phyloP scores from a whole-genome alignment of 2,329 filamentous ascomycete species.

The Fragosphaeria purpurea region DNA sequence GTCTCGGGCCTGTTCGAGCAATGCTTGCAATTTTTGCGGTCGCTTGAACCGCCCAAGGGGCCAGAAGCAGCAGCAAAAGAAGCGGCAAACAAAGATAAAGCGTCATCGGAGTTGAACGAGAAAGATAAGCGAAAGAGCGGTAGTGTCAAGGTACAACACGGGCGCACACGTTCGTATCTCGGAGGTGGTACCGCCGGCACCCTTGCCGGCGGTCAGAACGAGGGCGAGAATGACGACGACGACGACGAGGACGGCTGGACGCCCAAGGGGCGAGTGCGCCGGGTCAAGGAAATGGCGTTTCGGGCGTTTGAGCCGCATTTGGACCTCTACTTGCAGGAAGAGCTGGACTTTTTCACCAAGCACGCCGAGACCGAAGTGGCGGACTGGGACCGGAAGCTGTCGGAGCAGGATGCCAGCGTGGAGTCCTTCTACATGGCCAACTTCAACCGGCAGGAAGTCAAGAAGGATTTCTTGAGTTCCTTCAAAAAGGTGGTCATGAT shows the following conservation, averaged over 20 bases:
- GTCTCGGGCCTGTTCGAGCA: slow-evolving; percentile 85
- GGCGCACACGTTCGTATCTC: too few relatives aligned
- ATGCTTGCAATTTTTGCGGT: slow-evolving; percentile 64
- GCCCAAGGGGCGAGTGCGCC: slow-evolving; percentile 17
- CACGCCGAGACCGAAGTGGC: slow-evolving; percentile 68
- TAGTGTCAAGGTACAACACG: neutral
- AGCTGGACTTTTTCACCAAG: slow-evolving; percentile 74
- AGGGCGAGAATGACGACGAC: neutral
- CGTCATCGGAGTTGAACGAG: slow-evolving; percentile 36
- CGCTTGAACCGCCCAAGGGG: slow-evolving; percentile 58
- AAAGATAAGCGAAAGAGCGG: slow-evolving; percentile 22
- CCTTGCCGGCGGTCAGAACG: neutral
- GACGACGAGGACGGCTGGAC: slow-evolving; percentile 6
- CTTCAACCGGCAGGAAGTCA: slow-evolving; percentile 87
- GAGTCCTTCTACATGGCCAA: slow-evolving; percentile 96
- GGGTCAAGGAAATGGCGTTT: slow-evolving; percentile 57
- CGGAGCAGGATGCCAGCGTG: slow-evolving; percentile 78
- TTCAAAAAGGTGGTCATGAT: slow-evolving; percentile 99
- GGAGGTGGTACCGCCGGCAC: too few relatives aligned
- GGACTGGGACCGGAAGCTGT: slow-evolving; percentile 84
- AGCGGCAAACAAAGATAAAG: slow-evolving; percentile 24
- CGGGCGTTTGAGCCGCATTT: slow-evolving; percentile 83
- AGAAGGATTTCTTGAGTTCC: slow-evolving; percentile 89
- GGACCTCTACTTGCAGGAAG: slow-evolving; percentile 87
- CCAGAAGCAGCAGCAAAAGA: neutral